Percentiles rank a stretch among this genome's conserved stretches.
Evolutionary conservation across 2,329 filamentous ascomycete genomes (phyloP).

Genomic region (Cladosporium sp.): DNA sequence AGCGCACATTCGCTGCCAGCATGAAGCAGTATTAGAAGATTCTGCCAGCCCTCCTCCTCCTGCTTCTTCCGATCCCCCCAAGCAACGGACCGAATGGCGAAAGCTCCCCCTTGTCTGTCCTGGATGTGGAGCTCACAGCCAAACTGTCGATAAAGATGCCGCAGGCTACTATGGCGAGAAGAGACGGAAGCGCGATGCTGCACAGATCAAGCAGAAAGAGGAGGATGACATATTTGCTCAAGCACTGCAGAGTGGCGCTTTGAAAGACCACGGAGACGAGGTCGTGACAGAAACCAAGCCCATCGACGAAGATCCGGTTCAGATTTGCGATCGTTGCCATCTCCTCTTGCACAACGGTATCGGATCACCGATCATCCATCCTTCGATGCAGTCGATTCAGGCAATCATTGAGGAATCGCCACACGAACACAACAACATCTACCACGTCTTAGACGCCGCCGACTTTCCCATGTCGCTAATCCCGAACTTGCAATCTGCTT

Average conservation of each 20-base stretch:
- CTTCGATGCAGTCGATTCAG: slow-evolving; percentile 73
- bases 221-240: slow-evolving; percentile 36
- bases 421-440: slow-evolving; percentile 87
- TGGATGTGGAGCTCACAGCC: slow-evolving; percentile 59
- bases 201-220: slow-evolving; percentile 25
- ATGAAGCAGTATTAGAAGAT: not conserved
- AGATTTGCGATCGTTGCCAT: slow-evolving; percentile 86
- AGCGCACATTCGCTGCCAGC: not conserved
- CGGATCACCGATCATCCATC: slow-evolving; percentile 71
- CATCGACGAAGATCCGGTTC: slow-evolving; percentile 29
- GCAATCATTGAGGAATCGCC: slow-evolving; percentile 86
- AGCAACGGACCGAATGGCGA: not conserved
- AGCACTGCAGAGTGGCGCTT: slow-evolving; percentile 29
- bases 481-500: slow-evolving; percentile 65
- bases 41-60: not conserved
- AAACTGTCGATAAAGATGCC: slow-evolving; percentile 50
- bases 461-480: slow-evolving; percentile 95
- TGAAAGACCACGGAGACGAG: slow-evolving; percentile 24
- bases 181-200: slow-evolving; percentile 37
- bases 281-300: not conserved
- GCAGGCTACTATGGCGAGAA: slow-evolving; percentile 54
- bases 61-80: not conserved
- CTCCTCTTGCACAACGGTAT: slow-evolving; percentile 70
- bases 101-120: slow-evolving; percentile 45
- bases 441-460: slow-evolving; percentile 90